Evolutionary conservation across 306 rosid species (phyloP), one percentile per base, ranked within the genome.

Genomic region (Cicer cuneatum): DNA sequence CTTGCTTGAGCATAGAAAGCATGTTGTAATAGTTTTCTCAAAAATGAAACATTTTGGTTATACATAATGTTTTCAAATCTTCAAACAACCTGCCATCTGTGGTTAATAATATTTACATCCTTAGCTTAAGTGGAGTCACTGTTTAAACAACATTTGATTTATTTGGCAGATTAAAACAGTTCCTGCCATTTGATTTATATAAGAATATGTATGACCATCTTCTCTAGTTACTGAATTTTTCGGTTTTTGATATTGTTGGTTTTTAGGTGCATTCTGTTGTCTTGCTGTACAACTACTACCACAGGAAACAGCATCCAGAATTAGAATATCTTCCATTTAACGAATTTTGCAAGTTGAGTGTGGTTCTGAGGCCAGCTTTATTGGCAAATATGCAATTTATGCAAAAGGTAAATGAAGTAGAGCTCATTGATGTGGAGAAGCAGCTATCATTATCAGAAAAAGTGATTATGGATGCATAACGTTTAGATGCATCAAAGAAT

Each of bases 201-300:
- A 43, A 16, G 68, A 53, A 73, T 56, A 38, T 63, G 43, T 40
- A 10, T 52, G 60, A 43, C 54, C 12, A 18, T 45, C 18, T 69
- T 21, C 75, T 63, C 73, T 58, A 37, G 54, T 85, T 67, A 78
- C 67, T 85, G 21, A 75, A 33, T 82, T 21, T 69, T 67, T 73
- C 79, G n/a, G 70, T n/a, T 66, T 69, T 51, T 80, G 76, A 24
- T 62, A 41, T 76, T 80, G 18, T 79, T 47, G 68, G 80, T 63
- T n/a, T n/a, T 69, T 60, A 93, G 98, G 84, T 93, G 90, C 95
- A 78, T 79, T 89, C 97, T 10, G 87, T 78, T 77, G 89, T 90
- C 84, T 45, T 93, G 54, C 74, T 93, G 71, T 89, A 90, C 88
- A 93, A 93, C 84, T 90, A 87, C 85, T 87, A 87, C 89, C 88